Evolutionary conservation across 257 asterid genomes (phyloP).

Genomic region (Plantago major): DNA sequence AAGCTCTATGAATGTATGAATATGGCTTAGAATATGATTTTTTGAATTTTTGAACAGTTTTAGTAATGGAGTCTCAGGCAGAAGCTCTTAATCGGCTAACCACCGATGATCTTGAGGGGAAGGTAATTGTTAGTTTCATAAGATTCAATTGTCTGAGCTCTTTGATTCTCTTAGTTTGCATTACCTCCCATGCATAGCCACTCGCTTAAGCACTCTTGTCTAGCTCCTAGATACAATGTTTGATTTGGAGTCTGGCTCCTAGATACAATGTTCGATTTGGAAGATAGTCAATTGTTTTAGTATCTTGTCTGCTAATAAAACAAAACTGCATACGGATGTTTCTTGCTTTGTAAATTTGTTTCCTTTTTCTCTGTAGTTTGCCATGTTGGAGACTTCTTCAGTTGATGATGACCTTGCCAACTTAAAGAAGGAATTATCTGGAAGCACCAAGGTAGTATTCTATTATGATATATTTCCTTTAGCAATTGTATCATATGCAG

Average conservation of each 20-base stretch:
- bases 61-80: conserved; percentile 94
- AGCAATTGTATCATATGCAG: not conserved
- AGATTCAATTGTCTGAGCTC: not conserved
- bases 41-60: conserved; percentile 62
- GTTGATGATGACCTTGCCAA: conserved; percentile 87
- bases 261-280: no score
- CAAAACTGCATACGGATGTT: no score
- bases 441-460: conserved; percentile 59
- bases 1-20: no score
- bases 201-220: no score
- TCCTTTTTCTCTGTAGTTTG: conserved; percentile 61
- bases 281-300: no score
- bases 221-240: no score
- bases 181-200: not conserved
- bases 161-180: not conserved
- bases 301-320: no score
- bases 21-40: no score
- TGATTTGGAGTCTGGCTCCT: no score
- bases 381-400: conserved; percentile 75
- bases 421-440: conserved; percentile 71
- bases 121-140: conserved; percentile 41
- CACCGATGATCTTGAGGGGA: conserved; percentile 90
- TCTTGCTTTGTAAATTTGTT: no score
- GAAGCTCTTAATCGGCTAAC: conserved; percentile 80
- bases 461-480: no score